Percentiles rank a stretch among this genome's conserved stretches.
These are phyloP conservation scores for Talaromyces adpressus DNA, from an alignment of 495 filamentous ascomycete genomes.

Conservation along the genomic window DNA sequence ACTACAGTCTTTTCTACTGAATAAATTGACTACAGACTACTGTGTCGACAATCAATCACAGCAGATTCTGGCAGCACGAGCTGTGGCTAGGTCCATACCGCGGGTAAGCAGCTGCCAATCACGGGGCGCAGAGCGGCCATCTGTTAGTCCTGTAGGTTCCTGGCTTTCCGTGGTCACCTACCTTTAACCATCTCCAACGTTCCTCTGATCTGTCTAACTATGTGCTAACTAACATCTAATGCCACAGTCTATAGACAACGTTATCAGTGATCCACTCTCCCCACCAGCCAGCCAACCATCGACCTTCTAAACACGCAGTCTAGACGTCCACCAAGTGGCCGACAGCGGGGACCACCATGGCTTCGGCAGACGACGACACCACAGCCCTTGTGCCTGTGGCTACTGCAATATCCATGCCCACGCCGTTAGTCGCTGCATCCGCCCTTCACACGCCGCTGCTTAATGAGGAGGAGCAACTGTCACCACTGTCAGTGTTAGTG, in stretches of 20 bases:
- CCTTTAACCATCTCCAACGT: neutral
- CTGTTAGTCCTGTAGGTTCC: constrained; percentile 1
- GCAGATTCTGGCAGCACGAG: neutral
- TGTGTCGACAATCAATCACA: neutral
- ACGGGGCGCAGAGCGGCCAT: neutral
- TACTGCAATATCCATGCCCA: neutral
- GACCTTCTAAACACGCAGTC: too few species aligned
- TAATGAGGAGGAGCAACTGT: neutral
- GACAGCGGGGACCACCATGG: neutral
- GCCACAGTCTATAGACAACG: neutral
- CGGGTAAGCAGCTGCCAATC: neutral
- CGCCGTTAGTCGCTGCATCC: neutral
- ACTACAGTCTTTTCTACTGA: neutral
- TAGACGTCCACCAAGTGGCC: too few species aligned
- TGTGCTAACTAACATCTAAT: too few species aligned
- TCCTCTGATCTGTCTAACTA: neutral
- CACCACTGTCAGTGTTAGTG: neutral
- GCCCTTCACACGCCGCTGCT: neutral
- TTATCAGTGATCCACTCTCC: neutral
- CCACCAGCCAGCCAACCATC: neutral
- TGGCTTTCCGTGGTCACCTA: neutral
- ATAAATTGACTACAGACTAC: neutral
- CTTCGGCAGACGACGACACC: neutral
- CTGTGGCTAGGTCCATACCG: neutral
- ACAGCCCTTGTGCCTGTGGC: neutral